These are phyloP conservation scores for Microdochium trichocladiopsis DNA, from an alignment of 2,329 filamentous ascomycete species.

Conservation along the genomic window DNA sequence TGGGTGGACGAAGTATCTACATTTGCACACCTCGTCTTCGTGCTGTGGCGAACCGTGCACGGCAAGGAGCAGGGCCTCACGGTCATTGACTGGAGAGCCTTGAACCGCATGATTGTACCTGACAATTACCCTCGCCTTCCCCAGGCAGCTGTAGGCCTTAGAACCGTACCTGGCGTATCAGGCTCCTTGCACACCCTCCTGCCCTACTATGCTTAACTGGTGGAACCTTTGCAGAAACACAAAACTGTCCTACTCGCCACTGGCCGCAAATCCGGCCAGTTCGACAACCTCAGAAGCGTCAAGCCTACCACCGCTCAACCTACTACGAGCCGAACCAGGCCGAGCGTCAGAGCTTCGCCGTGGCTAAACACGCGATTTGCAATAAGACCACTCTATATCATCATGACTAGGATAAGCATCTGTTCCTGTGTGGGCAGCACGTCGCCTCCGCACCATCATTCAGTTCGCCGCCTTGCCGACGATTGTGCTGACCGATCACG, in stretches of 20 bases:
- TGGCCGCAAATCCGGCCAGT: not conserved
- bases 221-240: not conserved
- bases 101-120: constrained; percentile 1
- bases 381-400: not conserved
- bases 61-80: constrained; percentile 2
- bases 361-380: not conserved
- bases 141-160: not conserved
- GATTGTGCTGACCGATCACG: not conserved
- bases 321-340: not conserved
- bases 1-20: constrained; percentile 1
- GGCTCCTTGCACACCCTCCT: not conserved
- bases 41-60: constrained; percentile 1
- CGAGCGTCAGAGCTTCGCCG: not conserved
- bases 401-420: not conserved
- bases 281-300: not conserved
- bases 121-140: constrained; percentile 2
- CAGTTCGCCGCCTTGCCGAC: not conserved
- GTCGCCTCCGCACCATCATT: not conserved
- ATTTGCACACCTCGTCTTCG: constrained; percentile 2
- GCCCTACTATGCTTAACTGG: not conserved
- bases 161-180: not conserved
- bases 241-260: not conserved
- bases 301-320: not conserved
- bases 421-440: not conserved
- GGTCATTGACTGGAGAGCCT: constrained; percentile 1